A percentile compares a stretch with the other conserved stretches of the same genome.
phyloP scores from a whole-genome alignment of 176 grass and related monocot species.

The Pontederia crassipes region DNA sequence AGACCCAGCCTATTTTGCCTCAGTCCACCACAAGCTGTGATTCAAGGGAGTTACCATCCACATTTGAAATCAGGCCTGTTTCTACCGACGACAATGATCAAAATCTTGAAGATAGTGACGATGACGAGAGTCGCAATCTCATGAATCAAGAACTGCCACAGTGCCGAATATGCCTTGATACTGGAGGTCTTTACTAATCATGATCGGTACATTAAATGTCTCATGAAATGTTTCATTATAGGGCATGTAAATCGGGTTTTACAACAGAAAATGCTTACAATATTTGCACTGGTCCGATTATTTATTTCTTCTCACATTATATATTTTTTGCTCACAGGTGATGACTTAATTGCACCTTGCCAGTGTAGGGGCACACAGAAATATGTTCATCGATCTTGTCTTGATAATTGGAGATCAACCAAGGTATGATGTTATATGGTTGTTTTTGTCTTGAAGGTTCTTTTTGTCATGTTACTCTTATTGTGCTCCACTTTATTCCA shows the following conservation, averaged over 20 bases:
- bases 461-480: neutral
- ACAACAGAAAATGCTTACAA: neutral
- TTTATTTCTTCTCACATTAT: slow-evolving; percentile 2
- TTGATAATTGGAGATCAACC: slow-evolving; percentile 97
- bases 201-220: slow-evolving; percentile 12
- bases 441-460: neutral
- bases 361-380: slow-evolving; percentile 92
- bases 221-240: neutral
- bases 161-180: slow-evolving; percentile 94
- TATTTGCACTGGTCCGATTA: neutral
- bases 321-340: slow-evolving; percentile 30
- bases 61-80: slow-evolving; percentile 54
- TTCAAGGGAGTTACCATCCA: slow-evolving; percentile 24
- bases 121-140: slow-evolving; percentile 14
- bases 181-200: slow-evolving; percentile 45
- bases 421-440: slow-evolving; percentile 40
- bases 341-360: slow-evolving; percentile 86
- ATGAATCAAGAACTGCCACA: slow-evolving; percentile 63
- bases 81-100: slow-evolving; percentile 19
- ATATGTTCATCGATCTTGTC: slow-evolving; percentile 87
- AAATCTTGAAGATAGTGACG: slow-evolving; percentile 32
- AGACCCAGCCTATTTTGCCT: slow-evolving; percentile 27
- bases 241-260: neutral
- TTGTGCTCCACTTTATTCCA: neutral
- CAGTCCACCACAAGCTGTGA: slow-evolving; percentile 8